Evolutionary conservation across 345 rosid genomes (phyloP).

Genomic region (Raphanus sativus): DNA sequence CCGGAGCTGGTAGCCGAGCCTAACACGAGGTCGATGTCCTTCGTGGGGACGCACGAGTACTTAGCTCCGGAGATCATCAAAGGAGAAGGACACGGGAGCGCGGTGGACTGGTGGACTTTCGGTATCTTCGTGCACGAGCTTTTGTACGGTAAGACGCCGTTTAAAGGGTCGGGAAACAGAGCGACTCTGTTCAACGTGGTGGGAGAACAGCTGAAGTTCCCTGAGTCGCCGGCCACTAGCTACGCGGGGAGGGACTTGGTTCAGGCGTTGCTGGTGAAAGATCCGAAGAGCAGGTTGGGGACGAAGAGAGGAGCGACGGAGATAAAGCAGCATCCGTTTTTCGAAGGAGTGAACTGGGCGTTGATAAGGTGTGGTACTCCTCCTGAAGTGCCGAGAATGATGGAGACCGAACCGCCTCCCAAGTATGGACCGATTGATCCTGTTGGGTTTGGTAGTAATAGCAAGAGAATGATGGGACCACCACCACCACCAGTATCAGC

Average conservation of each 20-base stretch:
- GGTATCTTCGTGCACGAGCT: conserved; percentile 93
- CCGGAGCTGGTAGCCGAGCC: conserved; percentile 99
- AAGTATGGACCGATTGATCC: conserved; percentile 66
- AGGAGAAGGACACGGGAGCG: conserved; percentile 99
- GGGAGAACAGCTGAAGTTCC: conserved; percentile 86
- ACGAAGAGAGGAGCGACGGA: conserved; percentile 97
- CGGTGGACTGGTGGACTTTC: conserved; percentile 99
- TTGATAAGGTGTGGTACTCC: conserved; percentile 95
- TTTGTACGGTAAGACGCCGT: conserved; percentile 85
- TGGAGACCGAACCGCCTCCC: conserved; percentile 67
- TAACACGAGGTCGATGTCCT: conserved; percentile 95
- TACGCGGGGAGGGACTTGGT: conserved; percentile 86
- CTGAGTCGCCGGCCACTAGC: conserved; percentile 85
- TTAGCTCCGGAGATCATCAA: conserved; percentile 93
- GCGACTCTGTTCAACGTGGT: conserved; percentile 94
- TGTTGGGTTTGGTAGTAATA: conserved; percentile 65
- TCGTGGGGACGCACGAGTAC: conserved; percentile 98
- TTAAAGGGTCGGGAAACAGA: conserved; percentile 92
- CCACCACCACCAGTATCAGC: conserved; percentile 29
- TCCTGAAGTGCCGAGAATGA: conserved; percentile 86
- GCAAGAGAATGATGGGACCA: conserved; percentile 57
- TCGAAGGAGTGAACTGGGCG: conserved; percentile 98
- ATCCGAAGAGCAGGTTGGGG: conserved; percentile 88
- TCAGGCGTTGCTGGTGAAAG: conserved; percentile 81
- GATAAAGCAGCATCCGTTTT: conserved; percentile 95